Evolutionary conservation across 1,139 yeast genomes (phyloP).

Genomic region (Scheffersomyces illinoinensis): DNA sequence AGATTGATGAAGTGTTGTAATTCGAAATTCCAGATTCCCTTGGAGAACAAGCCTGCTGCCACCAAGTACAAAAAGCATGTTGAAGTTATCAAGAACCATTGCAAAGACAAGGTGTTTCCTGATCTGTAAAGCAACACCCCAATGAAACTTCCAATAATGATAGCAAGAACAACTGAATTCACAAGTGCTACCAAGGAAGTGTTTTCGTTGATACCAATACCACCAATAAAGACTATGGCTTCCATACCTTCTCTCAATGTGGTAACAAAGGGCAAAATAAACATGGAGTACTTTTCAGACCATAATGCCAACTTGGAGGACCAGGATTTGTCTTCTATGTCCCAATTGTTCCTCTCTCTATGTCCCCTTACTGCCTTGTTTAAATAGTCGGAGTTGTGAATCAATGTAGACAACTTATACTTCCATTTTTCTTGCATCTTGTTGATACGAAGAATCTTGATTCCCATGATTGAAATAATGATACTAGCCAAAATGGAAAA

Average conservation of each 20-base stretch:
- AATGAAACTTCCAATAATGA: conserved; percentile 33
- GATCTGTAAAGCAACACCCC: conserved; percentile 42
- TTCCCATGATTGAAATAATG: conserved; percentile 47
- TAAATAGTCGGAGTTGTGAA: conserved; percentile 8
- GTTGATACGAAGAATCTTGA: conserved; percentile 42
- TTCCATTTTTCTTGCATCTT: conserved; percentile 90
- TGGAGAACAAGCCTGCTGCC: conserved; percentile 48
- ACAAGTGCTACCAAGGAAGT: conserved; percentile 35
- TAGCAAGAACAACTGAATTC: conserved; percentile 31
- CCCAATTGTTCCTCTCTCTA: background rate
- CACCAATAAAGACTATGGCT: conserved; percentile 49
- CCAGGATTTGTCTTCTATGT: background rate
- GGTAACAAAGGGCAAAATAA: conserved; percentile 45
- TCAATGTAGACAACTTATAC: conserved; percentile 45
- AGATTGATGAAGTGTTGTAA: conserved; percentile 39
- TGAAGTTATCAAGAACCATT: conserved; percentile 40
- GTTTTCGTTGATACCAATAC: conserved; percentile 47
- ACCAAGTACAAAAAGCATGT: conserved; percentile 45
- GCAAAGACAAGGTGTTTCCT: conserved; percentile 43
- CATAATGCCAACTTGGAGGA: background rate
- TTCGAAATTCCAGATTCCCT: conserved; percentile 49
- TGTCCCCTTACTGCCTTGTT: conserved; percentile 6
- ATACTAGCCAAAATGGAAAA: conserved; percentile 46
- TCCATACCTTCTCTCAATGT: conserved; percentile 51
- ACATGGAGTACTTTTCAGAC: conserved; percentile 39